Evolutionary conservation across 257 asterid genomes (phyloP).

Genomic region (Parsonsia alboflavescens): DNA sequence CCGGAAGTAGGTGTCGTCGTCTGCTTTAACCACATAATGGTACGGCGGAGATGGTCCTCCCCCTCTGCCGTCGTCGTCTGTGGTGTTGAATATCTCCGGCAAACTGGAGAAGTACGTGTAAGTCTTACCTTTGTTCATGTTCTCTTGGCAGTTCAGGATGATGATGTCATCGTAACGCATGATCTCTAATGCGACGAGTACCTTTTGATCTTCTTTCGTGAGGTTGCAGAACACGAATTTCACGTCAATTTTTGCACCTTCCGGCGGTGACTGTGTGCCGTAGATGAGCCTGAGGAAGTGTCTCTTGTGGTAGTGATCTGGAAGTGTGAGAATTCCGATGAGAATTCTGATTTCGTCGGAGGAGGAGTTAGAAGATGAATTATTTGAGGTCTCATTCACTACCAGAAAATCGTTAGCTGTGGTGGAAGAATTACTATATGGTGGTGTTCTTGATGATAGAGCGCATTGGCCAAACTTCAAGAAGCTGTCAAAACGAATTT

Average conservation of each 20-base stretch:
- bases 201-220: conserved; percentile 80
- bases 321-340: conserved; percentile 74
- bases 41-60: conserved; percentile 53
- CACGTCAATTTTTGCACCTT: conserved; percentile 57
- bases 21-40: conserved; percentile 79
- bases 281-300: conserved; percentile 84
- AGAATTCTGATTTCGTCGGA: conserved; percentile 50
- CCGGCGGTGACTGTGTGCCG: conserved; percentile 55
- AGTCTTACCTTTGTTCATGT: conserved; percentile 89
- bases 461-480: conserved; percentile 51
- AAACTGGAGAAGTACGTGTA: conserved; percentile 74
- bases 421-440: background rate
- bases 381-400: conserved; percentile 9
- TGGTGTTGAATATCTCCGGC: conserved; percentile 40
- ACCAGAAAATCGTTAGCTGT: background rate
- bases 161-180: conserved; percentile 76
- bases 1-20: conserved; percentile 73
- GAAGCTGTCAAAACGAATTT: conserved; percentile 47
- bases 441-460: conserved; percentile 18
- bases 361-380: conserved; percentile 15
- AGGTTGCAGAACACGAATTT: conserved; percentile 88
- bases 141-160: conserved; percentile 73
- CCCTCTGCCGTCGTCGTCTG: conserved; percentile 7
- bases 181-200: conserved; percentile 74
- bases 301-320: conserved; percentile 82